phyloP scores from a whole-genome alignment of 2,329 filamentous ascomycete species.

The Lomentospora prolificans region DNA sequence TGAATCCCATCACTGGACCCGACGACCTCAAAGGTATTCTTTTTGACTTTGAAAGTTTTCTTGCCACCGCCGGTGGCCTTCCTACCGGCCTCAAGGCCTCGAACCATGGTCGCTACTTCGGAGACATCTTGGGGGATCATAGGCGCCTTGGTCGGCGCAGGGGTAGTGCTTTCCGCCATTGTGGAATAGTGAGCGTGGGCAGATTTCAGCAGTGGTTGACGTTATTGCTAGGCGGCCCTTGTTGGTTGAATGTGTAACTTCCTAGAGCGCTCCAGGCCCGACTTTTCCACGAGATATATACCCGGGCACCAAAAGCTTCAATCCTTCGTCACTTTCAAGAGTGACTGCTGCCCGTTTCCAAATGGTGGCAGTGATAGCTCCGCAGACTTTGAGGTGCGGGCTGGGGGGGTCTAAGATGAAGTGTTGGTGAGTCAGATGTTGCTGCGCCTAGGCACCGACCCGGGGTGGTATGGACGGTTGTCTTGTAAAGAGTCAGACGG shows the following conservation, averaged over 20 bases:
- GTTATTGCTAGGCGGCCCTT: neutral
- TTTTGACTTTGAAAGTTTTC: conserved; percentile 63
- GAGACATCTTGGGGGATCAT: conserved; percentile 60
- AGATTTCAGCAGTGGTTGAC: neutral
- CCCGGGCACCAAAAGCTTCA: no score
- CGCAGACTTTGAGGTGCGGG: neutral
- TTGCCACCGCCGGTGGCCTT: conserved; percentile 40
- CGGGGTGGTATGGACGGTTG: no score
- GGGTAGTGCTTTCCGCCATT: conserved; percentile 5
- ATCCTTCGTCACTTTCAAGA: no score
- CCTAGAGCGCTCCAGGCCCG: no score
- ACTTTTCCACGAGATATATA: no score
- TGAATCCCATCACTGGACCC: conserved; percentile 51
- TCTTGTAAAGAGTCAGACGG: neutral
- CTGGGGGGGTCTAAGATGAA: neutral
- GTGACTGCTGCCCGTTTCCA: no score
- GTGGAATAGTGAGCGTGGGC: neutral
- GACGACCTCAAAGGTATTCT: conserved; percentile 63
- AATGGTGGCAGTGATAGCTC: neutral
- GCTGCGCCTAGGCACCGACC: no score
- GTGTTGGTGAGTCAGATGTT: neutral
- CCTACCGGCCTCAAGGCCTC: conserved; percentile 46
- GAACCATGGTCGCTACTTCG: conserved; percentile 56
- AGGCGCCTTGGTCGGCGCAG: conserved; percentile 35
- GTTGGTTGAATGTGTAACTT: no score